These are phyloP conservation scores for Globisporangium barbulae DNA, from an alignment of 352 stramenopile species.

Conservation along the genomic window DNA sequence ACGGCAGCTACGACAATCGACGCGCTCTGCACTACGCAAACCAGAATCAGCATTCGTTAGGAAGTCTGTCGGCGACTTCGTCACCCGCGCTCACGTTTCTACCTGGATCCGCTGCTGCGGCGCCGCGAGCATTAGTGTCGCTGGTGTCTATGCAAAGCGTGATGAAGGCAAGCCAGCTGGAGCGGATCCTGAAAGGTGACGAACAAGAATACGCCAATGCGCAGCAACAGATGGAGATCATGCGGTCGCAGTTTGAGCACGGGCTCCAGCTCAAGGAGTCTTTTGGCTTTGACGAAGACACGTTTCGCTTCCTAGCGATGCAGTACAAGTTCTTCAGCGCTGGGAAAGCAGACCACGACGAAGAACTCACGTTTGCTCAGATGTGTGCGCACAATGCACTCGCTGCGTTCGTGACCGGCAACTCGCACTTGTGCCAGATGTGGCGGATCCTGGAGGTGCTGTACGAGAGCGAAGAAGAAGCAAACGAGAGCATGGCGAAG, in stretches of 20 bases:
- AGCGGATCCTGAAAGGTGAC: slow-evolving; percentile 70
- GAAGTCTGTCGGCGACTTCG: slow-evolving; percentile 22
- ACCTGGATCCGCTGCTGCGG: not conserved
- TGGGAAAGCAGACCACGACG: slow-evolving; percentile 5
- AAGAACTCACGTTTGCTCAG: slow-evolving; percentile 50
- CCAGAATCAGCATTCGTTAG: slow-evolving; percentile 18
- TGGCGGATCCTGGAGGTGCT: slow-evolving; percentile 85
- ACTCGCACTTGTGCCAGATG: slow-evolving; percentile 77
- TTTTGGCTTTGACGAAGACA: slow-evolving; percentile 85
- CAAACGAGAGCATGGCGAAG: not conserved
- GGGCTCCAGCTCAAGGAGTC: slow-evolving; percentile 66
- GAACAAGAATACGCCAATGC: slow-evolving; percentile 52
- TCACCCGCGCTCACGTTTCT: slow-evolving; percentile 41
- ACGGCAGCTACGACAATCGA: slow-evolving; percentile 9
- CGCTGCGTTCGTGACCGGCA: slow-evolving; percentile 68
- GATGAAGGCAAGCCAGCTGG: slow-evolving; percentile 50
- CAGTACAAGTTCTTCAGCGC: slow-evolving; percentile 59
- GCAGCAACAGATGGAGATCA: slow-evolving; percentile 47
- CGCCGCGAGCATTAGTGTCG: slow-evolving; percentile 58
- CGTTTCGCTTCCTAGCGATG: slow-evolving; percentile 78
- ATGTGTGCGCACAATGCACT: slow-evolving; percentile 85
- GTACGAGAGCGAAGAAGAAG: slow-evolving; percentile 41
- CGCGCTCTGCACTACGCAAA: slow-evolving; percentile 20
- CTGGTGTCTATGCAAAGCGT: slow-evolving; percentile 80
- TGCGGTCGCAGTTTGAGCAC: slow-evolving; percentile 70